phyloP scores from a whole-genome alignment of 176 grass and related monocot genomes.

The Aegilops sharonensis region DNA sequence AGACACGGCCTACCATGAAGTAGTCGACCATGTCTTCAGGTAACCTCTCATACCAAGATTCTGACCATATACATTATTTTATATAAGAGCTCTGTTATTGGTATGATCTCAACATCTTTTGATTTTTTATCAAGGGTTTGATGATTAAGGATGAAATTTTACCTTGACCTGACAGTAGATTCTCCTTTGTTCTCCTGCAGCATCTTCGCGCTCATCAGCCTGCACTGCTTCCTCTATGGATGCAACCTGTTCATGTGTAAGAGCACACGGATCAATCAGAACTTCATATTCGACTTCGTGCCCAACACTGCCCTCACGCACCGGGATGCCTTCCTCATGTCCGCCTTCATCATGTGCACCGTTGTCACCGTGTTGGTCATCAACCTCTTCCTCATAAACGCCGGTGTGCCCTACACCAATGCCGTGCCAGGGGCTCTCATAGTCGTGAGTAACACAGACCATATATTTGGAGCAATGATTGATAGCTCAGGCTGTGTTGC shows the following conservation, averaged over 20 bases:
- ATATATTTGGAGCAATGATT: background rate
- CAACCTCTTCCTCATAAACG: constrained; percentile 67
- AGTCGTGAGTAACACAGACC: constrained; percentile 42
- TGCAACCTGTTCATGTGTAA: constrained; percentile 93
- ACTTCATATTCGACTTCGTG: constrained; percentile 90
- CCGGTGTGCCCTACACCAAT: constrained; percentile 44
- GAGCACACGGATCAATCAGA: constrained; percentile 76
- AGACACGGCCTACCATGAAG: constrained; percentile 63
- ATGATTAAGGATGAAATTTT: background rate
- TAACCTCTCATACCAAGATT: constrained; percentile 13
- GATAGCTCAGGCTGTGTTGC: background rate
- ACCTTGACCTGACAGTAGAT: background rate
- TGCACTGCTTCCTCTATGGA: constrained; percentile 88
- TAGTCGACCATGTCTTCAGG: constrained; percentile 92
- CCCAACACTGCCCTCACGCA: constrained; percentile 64
- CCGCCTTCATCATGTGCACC: constrained; percentile 72
- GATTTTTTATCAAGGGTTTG: too few relatives aligned
- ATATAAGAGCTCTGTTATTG: background rate
- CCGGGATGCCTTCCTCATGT: constrained; percentile 84
- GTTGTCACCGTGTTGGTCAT: constrained; percentile 61
- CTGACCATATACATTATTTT: background rate
- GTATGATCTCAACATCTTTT: background rate
- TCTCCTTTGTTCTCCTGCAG: constrained; percentile 26
- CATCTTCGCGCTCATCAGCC: constrained; percentile 86
- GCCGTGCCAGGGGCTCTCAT: constrained; percentile 68